Percentiles rank a stretch among this genome's conserved stretches.
phyloP scores from a whole-genome alignment of 257 asterid species.

The Parsonsia alboflavescens region DNA sequence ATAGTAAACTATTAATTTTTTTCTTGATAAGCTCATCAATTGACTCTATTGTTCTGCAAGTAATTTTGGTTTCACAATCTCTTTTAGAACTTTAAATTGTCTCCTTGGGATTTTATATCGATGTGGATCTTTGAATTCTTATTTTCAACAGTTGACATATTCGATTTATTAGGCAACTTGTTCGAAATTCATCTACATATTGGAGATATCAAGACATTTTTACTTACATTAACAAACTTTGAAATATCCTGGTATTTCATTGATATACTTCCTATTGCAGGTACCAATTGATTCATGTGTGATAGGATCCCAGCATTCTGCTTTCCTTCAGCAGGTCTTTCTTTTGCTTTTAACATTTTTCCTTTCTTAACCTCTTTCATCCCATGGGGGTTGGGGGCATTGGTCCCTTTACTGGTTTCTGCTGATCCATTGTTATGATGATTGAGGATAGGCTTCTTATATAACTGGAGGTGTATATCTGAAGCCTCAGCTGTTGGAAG shows the following conservation, averaged over 20 bases:
- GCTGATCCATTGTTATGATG: slow-evolving; percentile 20
- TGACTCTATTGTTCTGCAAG: neutral
- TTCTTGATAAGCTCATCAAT: neutral
- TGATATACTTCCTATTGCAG: slow-evolving; percentile 33
- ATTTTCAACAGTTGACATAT: neutral
- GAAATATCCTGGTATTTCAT: neutral
- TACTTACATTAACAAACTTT: neutral
- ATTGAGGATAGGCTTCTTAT: slow-evolving; percentile 67
- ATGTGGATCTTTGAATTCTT: neutral
- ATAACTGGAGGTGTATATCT: slow-evolving; percentile 86
- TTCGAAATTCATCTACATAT: neutral
- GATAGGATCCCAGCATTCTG: slow-evolving; percentile 82
- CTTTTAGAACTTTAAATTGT: neutral
- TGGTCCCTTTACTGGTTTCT: slow-evolving; percentile 6
- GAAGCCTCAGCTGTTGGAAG: slow-evolving; percentile 78
- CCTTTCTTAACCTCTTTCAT: neutral
- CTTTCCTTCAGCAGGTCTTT: slow-evolving; percentile 89
- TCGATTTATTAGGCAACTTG: neutral
- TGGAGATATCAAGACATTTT: neutral
- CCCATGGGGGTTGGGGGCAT: neutral
- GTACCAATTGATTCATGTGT: slow-evolving; percentile 87
- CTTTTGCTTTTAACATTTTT: slow-evolving; percentile 6
- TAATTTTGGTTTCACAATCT: neutral
- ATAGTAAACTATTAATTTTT: neutral
- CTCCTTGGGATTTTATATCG: neutral